phyloP scores from a whole-genome alignment of 2,329 filamentous ascomycete genomes.

The Hirsutella thompsonii region DNA sequence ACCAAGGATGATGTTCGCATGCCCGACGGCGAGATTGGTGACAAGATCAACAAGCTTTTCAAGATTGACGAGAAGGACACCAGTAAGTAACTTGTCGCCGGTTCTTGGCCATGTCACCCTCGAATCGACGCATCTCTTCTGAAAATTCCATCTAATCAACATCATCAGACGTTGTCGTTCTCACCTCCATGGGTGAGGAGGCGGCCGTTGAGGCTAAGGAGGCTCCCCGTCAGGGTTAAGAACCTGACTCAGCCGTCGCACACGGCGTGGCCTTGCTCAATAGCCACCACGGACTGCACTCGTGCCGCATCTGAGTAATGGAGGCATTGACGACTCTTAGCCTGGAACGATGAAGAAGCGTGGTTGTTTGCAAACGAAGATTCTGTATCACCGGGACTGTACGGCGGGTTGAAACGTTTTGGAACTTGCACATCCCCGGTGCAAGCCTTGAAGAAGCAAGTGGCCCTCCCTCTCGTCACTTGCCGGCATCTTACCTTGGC shows the following conservation, averaged over 20 bases:
- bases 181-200: conserved; percentile 95
- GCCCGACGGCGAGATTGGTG: conserved; percentile 78
- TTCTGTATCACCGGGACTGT: conserved; percentile 31
- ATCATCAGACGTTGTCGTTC: conserved; percentile 68
- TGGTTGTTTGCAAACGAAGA: conserved; percentile 25
- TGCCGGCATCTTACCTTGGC: conserved; percentile 16
- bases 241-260: conserved; percentile 8
- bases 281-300: conserved; percentile 11
- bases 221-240: conserved; percentile 41
- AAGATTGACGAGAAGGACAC: conserved; percentile 76
- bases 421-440: conserved; percentile 13
- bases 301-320: conserved; percentile 13
- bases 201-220: conserved; percentile 88
- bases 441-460: conserved; percentile 7
- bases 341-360: conserved; percentile 21
- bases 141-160: neutral
- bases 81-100: conserved; percentile 46
- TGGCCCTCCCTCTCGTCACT: conserved; percentile 26
- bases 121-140: neutral
- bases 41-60: conserved; percentile 77
- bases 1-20: conserved; percentile 93
- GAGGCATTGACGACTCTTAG: conserved; percentile 20
- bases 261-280: conserved; percentile 12
- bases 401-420: conserved; percentile 23
- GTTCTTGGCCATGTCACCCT: neutral